These are phyloP conservation scores for Metroxylon sagu DNA, from an alignment of 176 grass and related monocot genomes.

Conservation along the genomic window DNA sequence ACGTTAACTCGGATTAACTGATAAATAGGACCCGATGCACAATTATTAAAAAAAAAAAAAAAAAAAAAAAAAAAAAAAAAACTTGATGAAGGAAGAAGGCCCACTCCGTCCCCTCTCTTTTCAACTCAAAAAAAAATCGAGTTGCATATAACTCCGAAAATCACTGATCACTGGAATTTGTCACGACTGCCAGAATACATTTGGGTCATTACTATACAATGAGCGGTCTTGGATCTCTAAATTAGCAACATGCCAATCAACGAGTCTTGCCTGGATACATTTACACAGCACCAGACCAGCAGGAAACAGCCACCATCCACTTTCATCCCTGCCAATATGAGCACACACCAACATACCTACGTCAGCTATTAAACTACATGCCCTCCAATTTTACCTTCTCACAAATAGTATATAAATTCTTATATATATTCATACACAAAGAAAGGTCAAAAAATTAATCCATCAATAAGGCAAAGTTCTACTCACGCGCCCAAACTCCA, in stretches of 20 bases:
- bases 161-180: conserved; percentile 19
- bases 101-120: conserved; percentile 34
- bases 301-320: conserved; percentile 97
- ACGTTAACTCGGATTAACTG: conserved; percentile 31
- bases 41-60: conserved; percentile 6
- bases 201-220: conserved; percentile 83
- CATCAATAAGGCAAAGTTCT: conserved; percentile 5
- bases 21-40: conserved; percentile 46
- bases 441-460: neutral
- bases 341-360: too few relatives aligned
- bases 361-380: too few relatives aligned
- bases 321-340: conserved; percentile 68
- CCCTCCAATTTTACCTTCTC: too few relatives aligned
- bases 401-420: neutral
- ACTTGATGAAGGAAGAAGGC: conserved; percentile 58
- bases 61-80: conserved; percentile 51
- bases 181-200: conserved; percentile 95
- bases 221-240: conserved; percentile 95
- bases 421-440: neutral
- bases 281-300: conserved; percentile 70
- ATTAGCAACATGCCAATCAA: conserved; percentile 98
- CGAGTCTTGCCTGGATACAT: conserved; percentile 97
- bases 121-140: conserved; percentile 57
- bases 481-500: conserved; percentile 94
- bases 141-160: conserved; percentile 18